Percentiles rank a stretch among this genome's conserved stretches.
phyloP scores from a whole-genome alignment of 305 asterid genomes.

The Coffea humblotiana region DNA sequence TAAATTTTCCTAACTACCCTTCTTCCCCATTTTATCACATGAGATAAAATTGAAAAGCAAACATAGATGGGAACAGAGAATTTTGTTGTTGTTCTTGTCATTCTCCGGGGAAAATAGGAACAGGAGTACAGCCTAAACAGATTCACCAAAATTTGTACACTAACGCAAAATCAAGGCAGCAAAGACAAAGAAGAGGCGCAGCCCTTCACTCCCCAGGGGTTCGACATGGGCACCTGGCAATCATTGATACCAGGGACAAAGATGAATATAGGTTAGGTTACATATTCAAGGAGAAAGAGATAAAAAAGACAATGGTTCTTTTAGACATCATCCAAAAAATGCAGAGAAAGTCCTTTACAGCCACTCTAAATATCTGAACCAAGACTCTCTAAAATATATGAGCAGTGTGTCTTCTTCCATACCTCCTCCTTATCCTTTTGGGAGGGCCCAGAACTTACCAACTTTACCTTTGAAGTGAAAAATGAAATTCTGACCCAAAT shows the following conservation, averaged over 20 bases:
- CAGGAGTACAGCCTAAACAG: background rate
- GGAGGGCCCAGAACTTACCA: background rate
- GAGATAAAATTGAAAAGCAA: background rate
- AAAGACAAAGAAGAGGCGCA: too few relatives aligned
- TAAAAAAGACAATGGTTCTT: background rate
- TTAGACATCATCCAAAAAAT: background rate
- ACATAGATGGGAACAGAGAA: background rate
- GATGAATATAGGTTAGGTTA: background rate
- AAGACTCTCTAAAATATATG: background rate
- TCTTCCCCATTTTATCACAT: background rate
- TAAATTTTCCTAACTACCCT: background rate
- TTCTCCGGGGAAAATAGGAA: background rate
- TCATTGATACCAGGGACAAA: background rate
- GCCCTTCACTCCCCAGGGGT: too few relatives aligned
- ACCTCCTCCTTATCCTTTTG: background rate
- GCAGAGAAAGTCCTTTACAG: background rate
- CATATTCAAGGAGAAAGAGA: background rate
- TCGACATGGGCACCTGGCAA: background rate
- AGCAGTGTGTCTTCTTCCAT: background rate
- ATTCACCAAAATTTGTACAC: background rate
- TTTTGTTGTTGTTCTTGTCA: background rate
- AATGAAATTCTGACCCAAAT: background rate
- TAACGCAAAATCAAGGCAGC: background rate
- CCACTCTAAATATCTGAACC: background rate
- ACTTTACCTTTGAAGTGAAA: too few relatives aligned